Percentiles rank a stretch among this genome's conserved stretches.
Evolutionary conservation across 1,284 basidiomycete species (phyloP).

Genomic region (Rhizopogon parksii): DNA sequence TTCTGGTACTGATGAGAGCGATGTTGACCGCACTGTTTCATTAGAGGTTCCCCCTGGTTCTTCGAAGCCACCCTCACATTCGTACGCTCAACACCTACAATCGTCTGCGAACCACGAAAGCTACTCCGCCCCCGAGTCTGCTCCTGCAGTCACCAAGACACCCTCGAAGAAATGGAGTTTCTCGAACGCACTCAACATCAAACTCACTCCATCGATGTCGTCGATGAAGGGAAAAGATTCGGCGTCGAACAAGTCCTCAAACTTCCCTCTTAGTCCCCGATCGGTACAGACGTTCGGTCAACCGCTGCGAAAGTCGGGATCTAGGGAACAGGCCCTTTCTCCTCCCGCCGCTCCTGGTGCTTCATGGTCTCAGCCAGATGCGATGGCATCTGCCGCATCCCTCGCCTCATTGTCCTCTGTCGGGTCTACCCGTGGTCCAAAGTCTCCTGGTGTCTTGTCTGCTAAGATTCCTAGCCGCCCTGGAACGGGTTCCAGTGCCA

Average conservation of each 20-base stretch:
- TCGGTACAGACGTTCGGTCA: slow-evolving; percentile 52
- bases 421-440: slow-evolving; percentile 49
- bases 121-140: slow-evolving; percentile 38
- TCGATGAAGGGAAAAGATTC: slow-evolving; percentile 39
- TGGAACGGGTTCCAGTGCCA: slow-evolving; percentile 66
- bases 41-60: slow-evolving; percentile 45
- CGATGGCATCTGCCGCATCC: slow-evolving; percentile 69
- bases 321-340: slow-evolving; percentile 53
- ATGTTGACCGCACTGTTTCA: slow-evolving; percentile 40
- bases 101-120: slow-evolving; percentile 22
- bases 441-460: slow-evolving; percentile 31
- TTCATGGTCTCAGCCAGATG: slow-evolving; percentile 65
- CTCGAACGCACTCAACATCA: slow-evolving; percentile 82
- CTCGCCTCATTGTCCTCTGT: slow-evolving; percentile 66
- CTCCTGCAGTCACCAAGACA: slow-evolving; percentile 46
- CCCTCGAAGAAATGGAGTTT: slow-evolving; percentile 97
- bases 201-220: slow-evolving; percentile 60
- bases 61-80: slow-evolving; percentile 29
- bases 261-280: slow-evolving; percentile 57
- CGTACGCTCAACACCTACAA: slow-evolving; percentile 12
- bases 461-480: slow-evolving; percentile 54
- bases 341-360: slow-evolving; percentile 36
- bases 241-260: slow-evolving; percentile 35
- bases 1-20: slow-evolving; percentile 31
- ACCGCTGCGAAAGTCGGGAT: slow-evolving; percentile 56